Conservation (phyloP, 2,329 filamentous ascomycete species). For the Nigrospora oryzae region DNA sequence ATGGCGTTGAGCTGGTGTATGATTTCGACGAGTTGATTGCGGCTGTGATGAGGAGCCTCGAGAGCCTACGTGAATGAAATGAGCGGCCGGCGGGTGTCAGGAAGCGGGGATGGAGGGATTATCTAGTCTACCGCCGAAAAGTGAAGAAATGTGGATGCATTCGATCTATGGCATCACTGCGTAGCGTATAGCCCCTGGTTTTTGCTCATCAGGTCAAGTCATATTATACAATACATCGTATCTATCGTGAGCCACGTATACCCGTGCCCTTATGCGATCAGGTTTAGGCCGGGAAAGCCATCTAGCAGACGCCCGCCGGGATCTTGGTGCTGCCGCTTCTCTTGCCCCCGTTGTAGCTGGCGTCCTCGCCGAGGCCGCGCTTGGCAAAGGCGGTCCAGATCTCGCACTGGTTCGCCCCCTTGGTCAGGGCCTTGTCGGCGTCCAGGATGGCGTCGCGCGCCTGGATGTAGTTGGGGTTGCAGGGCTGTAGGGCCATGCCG, state of each 20-base stretch:
- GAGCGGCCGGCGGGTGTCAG: no score
- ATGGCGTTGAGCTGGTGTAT: slow-evolving; percentile 33
- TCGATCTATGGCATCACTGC: no score
- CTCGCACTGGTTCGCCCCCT: slow-evolving; percentile 34
- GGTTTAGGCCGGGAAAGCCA: no score
- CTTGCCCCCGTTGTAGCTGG: slow-evolving; percentile 13
- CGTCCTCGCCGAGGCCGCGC: slow-evolving; percentile 33
- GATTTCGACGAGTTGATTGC: slow-evolving; percentile 27
- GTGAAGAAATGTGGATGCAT: no score
- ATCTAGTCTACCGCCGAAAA: no score
- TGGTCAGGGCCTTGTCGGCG: slow-evolving; percentile 37
- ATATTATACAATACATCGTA: no score
- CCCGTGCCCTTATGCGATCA: no score
- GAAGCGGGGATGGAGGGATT: no score
- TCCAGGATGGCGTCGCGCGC: slow-evolving; percentile 41
- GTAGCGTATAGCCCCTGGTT: no score
- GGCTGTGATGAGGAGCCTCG: not conserved
- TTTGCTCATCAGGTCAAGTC: no score
- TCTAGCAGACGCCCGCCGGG: slow-evolving; percentile 9
- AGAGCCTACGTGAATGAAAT: no score
- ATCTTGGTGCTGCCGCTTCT: slow-evolving; percentile 19
- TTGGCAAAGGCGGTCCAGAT: slow-evolving; percentile 44
- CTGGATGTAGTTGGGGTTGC: slow-evolving; percentile 38
- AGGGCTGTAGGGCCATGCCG: slow-evolving; percentile 40
- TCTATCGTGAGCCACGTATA: no score